Percentiles rank a stretch among this genome's conserved stretches.
Evolutionary conservation across 78 protist genomes (phyloP).

Genomic region (Dictyostelium intermedium): DNA sequence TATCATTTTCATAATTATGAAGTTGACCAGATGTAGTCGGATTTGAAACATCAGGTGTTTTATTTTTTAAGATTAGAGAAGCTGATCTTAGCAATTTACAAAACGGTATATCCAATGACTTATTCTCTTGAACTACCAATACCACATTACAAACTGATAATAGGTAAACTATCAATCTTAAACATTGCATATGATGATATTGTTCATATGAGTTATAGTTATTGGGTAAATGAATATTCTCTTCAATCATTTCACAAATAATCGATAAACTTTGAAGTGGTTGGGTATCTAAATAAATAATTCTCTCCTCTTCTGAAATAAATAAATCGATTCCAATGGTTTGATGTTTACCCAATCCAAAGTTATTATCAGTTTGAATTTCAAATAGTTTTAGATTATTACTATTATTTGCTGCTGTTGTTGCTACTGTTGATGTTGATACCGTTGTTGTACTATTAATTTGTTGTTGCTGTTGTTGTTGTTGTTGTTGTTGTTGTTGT

Average conservation of each 20-base stretch:
- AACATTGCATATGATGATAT: slow-evolving; percentile 45
- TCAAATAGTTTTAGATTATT: slow-evolving; percentile 14
- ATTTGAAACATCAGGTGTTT: slow-evolving; percentile 52
- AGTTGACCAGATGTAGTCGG: not conserved
- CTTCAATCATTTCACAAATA: slow-evolving; percentile 46
- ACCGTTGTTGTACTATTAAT: too few relatives aligned
- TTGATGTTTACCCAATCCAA: slow-evolving; percentile 58
- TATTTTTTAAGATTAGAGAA: slow-evolving; percentile 30
- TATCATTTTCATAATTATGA: not conserved
- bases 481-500: slow-evolving; percentile 5
- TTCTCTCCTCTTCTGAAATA: slow-evolving; percentile 19
- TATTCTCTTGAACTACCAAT: slow-evolving; percentile 54
- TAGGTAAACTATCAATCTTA: slow-evolving; percentile 35
- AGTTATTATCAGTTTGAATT: slow-evolving; percentile 42
- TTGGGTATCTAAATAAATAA: slow-evolving; percentile 63
- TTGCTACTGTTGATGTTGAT: not conserved
- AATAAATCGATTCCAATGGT: slow-evolving; percentile 51
- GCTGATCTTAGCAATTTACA: slow-evolving; percentile 66
- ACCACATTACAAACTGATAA: slow-evolving; percentile 49
- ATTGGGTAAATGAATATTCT: slow-evolving; percentile 11
- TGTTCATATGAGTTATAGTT: slow-evolving; percentile 37
- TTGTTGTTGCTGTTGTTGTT: not conserved
- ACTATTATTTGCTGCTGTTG: not conserved
- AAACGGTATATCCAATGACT: slow-evolving; percentile 42
- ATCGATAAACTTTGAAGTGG: slow-evolving; percentile 60